Percentiles rank a stretch among this genome's conserved stretches.
These are phyloP conservation scores for Xylariaceae sp. DNA, from an alignment of 2,329 filamentous ascomycete genomes.

Conservation along the genomic window DNA sequence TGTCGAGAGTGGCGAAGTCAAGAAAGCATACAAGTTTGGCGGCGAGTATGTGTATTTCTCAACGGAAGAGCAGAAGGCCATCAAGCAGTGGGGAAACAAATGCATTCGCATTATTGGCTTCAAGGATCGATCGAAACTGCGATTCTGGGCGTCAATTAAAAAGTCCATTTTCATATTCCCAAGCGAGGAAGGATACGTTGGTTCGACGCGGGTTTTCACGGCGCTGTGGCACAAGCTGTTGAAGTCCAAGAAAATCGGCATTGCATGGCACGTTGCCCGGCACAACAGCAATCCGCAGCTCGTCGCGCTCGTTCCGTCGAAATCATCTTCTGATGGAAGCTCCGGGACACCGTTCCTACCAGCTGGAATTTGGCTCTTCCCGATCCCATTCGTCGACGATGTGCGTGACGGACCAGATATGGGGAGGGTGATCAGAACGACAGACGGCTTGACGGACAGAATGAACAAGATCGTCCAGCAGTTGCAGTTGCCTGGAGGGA, in stretches of 20 bases:
- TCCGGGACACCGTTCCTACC: constrained; percentile 68
- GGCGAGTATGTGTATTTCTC: constrained; percentile 85
- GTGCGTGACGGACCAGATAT: constrained; percentile 69
- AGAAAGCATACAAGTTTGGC: constrained; percentile 94
- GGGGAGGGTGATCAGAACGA: constrained; percentile 48
- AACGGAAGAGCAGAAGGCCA: constrained; percentile 72
- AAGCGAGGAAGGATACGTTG: constrained; percentile 82
- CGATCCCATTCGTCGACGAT: constrained; percentile 86
- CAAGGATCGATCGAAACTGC: constrained; percentile 72
- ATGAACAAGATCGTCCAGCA: constrained; percentile 84
- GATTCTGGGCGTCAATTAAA: constrained; percentile 79
- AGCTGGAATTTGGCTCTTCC: constrained; percentile 82
- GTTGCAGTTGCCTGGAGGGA: constrained; percentile 78
- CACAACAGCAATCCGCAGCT: constrained; percentile 75
- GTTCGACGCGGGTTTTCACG: constrained; percentile 88
- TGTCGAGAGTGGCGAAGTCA: constrained; percentile 76
- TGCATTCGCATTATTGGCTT: constrained; percentile 90
- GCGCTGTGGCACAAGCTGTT: constrained; percentile 85
- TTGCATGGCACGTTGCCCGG: constrained; percentile 87
- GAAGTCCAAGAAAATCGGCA: constrained; percentile 71
- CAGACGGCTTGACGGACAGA: constrained; percentile 69
- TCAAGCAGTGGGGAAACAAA: constrained; percentile 78
- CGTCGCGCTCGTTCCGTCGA: constrained; percentile 76
- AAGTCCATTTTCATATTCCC: constrained; percentile 93
- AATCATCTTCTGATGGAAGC: constrained; percentile 59